Base-by-base conservation (phyloP, 768 basidiomycete species). In the Leccinum subtestaceum region DNA sequence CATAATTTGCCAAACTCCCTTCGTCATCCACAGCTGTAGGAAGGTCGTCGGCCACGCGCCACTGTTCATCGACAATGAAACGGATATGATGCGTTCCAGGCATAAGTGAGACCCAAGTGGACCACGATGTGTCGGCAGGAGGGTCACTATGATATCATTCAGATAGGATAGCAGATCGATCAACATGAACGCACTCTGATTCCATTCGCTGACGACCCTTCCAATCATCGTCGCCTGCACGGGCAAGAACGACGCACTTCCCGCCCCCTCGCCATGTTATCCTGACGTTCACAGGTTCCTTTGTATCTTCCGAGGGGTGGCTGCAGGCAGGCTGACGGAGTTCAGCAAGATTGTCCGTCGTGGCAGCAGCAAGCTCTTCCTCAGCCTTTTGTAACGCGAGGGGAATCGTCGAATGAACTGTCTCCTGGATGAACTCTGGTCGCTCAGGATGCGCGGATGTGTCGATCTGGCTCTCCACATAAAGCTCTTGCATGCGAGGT, bases 61-160 rank as follows among this genome's bases (percentile, higher is more conserved):
- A 93, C 49, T 86, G 83, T 50, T 89, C 91, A 71, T 98, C 96
- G 60, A 98, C 91, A 63, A 98, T 84, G 79, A 97, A 98, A 58
- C 95, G 92, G 70, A 98, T 81, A 63, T 95, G 91, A 69, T 98
- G 94, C 0, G 94, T 94, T 15, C 96, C 96, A 0, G 94, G 93
- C 10, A 85, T 84, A 1, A 98, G 83, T 5, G 78, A 67, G 27
- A 87, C 75, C 65, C 70, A 70, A 5, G 75, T 67, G 38, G 68
- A 72, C 69, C 75, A 80, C 5, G 71, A 70, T 60, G 69, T 66
- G 48, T 76, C 75, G 4, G 68, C 70, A 52, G 72, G 69, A 3
- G 75, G 66, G 45, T 72, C 60, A 45, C 72, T 73, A 49, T n/a
- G 15, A 25, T 55, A 31, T 45, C 29, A 32, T 51, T 75, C 60